Percentiles rank a stretch among this genome's conserved stretches.
Evolutionary conservation across 2,329 filamentous ascomycete species (phyloP).

Genomic region (Aspergillus novofumigatus): DNA sequence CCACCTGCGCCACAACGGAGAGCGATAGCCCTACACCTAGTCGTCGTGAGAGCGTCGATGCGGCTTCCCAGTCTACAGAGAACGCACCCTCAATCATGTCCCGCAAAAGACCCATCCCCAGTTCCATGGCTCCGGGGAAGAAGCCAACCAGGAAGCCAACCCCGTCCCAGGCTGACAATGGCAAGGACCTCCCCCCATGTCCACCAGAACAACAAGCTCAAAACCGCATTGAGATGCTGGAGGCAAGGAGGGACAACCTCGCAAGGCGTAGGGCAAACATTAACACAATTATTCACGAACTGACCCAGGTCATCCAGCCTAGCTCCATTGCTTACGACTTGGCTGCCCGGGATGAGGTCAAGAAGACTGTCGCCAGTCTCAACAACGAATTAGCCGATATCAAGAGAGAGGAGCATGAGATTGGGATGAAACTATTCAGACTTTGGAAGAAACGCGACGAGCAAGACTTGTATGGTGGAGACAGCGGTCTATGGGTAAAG

Average conservation of each 20-base stretch:
- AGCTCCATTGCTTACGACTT: slow-evolving; percentile 64
- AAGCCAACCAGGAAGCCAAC: slow-evolving; percentile 40
- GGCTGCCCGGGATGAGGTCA: slow-evolving; percentile 54
- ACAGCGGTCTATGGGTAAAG: slow-evolving; percentile 72
- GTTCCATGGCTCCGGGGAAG: slow-evolving; percentile 27
- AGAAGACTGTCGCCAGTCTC: slow-evolving; percentile 63
- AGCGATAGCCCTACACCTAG: slow-evolving; percentile 39
- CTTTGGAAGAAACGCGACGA: slow-evolving; percentile 72
- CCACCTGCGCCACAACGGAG: slow-evolving; percentile 56
- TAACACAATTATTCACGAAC: slow-evolving; percentile 66
- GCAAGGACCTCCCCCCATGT: slow-evolving; percentile 58
- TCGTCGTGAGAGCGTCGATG: slow-evolving; percentile 30
- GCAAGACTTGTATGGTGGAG: slow-evolving; percentile 42
- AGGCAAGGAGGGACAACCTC: slow-evolving; percentile 62
- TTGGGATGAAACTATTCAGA: slow-evolving; percentile 69
- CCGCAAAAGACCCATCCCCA: slow-evolving; percentile 37
- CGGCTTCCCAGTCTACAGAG: slow-evolving; percentile 30
- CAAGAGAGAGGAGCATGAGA: slow-evolving; percentile 70
- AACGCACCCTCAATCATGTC: slow-evolving; percentile 36
- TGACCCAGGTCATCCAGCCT: slow-evolving; percentile 72
- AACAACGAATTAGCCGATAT: slow-evolving; percentile 67
- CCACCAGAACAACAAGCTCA: slow-evolving; percentile 58
- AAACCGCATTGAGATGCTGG: slow-evolving; percentile 63
- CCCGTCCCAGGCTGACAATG: slow-evolving; percentile 31
- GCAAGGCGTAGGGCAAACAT: slow-evolving; percentile 67